Evolutionary conservation across 2,329 filamentous ascomycete genomes (phyloP).

Genomic region (Anthostomella pinea): DNA sequence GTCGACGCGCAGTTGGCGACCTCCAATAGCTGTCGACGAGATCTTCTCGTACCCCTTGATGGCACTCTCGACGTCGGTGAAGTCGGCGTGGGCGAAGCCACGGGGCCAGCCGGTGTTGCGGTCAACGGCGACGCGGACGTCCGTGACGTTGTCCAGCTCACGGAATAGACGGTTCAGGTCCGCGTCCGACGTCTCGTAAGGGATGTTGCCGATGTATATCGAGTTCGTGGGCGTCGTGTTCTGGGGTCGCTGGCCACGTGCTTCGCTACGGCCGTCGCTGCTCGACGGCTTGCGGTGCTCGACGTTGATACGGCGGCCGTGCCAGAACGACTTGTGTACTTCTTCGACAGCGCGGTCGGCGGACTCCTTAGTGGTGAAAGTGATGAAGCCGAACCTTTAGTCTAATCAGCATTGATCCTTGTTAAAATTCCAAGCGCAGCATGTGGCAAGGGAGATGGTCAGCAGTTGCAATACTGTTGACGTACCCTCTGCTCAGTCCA

Average conservation of each 20-base stretch:
- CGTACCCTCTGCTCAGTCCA: constrained; percentile 33
- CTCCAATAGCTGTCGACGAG: constrained; percentile 56
- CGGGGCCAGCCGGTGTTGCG: constrained; percentile 74
- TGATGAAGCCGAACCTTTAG: constrained; percentile 32
- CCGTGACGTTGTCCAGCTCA: constrained; percentile 64
- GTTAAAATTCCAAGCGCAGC: too few relatives aligned
- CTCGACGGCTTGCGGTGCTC: constrained; percentile 26
- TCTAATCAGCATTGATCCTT: too few relatives aligned
- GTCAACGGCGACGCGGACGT: constrained; percentile 81
- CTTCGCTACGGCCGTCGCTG: not conserved
- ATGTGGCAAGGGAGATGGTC: too few relatives aligned
- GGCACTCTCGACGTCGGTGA: constrained; percentile 66
- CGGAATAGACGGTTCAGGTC: constrained; percentile 78
- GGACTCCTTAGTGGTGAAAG: constrained; percentile 13
- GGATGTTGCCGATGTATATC: constrained; percentile 82
- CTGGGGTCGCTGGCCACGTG: constrained; percentile 10
- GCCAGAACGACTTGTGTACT: constrained; percentile 32
- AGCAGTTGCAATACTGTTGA: too few relatives aligned
- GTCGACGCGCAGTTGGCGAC: constrained; percentile 63
- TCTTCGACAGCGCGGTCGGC: constrained; percentile 24
- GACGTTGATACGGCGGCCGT: constrained; percentile 32
- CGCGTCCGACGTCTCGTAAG: constrained; percentile 79
- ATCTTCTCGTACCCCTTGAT: constrained; percentile 56
- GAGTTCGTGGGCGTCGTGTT: constrained; percentile 64
- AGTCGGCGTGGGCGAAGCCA: constrained; percentile 84